A percentile compares a stretch with the other conserved stretches of the same genome.
Evolutionary conservation across 108 stramenopile species (phyloP).

Genomic region (Aurantiochytrium sp.): DNA sequence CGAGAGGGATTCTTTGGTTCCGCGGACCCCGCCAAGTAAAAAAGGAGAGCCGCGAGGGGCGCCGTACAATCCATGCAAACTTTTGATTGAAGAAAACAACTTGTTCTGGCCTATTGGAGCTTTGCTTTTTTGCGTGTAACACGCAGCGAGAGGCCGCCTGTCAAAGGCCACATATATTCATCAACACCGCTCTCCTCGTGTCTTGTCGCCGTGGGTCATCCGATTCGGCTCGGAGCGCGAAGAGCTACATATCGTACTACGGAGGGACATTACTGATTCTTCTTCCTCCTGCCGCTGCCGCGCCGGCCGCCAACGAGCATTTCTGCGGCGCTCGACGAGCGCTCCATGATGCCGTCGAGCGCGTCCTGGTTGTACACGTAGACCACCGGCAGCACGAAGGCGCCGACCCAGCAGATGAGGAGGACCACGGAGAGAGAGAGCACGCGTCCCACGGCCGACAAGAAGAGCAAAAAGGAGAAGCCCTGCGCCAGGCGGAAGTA

Average conservation of each 20-base stretch:
- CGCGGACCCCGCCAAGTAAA: too few relatives aligned
- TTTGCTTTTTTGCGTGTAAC: neutral
- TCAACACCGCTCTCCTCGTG: too few relatives aligned
- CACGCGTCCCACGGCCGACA: neutral
- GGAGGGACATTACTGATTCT: neutral
- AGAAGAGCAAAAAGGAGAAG: neutral
- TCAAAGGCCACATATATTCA: too few relatives aligned
- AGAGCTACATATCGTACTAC: too few relatives aligned
- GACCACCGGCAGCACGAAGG: neutral
- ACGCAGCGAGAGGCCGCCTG: too few relatives aligned
- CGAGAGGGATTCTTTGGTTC: neutral
- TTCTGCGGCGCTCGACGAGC: neutral
- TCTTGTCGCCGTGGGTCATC: too few relatives aligned
- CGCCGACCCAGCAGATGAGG: conserved; percentile 3
- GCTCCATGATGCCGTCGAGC: neutral
- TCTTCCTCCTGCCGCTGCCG: neutral
- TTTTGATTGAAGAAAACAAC: neutral
- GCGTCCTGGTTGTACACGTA: neutral
- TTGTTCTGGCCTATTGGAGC: neutral
- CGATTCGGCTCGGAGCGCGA: too few relatives aligned
- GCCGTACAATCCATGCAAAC: too few relatives aligned
- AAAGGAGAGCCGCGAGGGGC: too few relatives aligned
- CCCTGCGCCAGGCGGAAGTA: conserved; percentile 10
- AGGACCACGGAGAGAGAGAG: neutral
- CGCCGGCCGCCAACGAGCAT: neutral